phyloP scores from a whole-genome alignment of 1,284 basidiomycete genomes.

The Cryptococcus hybrid region DNA sequence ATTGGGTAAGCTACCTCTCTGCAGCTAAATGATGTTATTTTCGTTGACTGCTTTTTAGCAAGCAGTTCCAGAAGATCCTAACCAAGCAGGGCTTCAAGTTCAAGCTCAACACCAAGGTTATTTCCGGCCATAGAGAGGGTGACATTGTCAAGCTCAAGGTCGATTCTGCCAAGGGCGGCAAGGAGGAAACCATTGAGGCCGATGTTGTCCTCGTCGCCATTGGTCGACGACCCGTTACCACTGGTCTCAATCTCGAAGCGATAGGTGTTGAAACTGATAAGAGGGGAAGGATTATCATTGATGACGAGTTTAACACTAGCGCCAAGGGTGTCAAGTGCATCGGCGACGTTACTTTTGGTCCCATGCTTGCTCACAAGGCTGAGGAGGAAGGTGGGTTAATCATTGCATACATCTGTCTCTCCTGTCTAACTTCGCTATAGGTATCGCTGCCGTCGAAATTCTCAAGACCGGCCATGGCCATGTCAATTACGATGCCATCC shows the following conservation, averaged over 20 bases:
- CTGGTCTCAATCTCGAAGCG: constrained; percentile 85
- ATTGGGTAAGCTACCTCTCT: constrained; percentile 62
- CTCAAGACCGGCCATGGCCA: constrained; percentile 91
- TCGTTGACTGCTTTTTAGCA: constrained; percentile 54
- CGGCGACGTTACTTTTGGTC: constrained; percentile 96
- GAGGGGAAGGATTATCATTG: constrained; percentile 87
- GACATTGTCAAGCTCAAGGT: constrained; percentile 82
- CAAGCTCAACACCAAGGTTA: constrained; percentile 95
- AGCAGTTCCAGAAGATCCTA: constrained; percentile 89
- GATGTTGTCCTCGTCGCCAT: constrained; percentile 95
- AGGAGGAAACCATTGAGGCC: constrained; percentile 85
- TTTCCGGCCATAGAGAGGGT: constrained; percentile 79
- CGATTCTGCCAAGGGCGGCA: constrained; percentile 88
- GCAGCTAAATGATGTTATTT: not conserved
- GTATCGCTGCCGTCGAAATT: constrained; percentile 93
- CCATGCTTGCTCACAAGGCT: constrained; percentile 99
- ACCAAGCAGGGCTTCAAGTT: constrained; percentile 95
- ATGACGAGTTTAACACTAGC: constrained; percentile 94
- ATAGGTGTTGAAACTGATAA: constrained; percentile 90
- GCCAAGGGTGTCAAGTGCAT: constrained; percentile 89
- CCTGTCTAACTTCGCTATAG: constrained; percentile 41
- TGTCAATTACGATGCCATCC: constrained; percentile 95
- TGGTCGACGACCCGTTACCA: constrained; percentile 77
- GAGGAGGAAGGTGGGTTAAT: constrained; percentile 78
- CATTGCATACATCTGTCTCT: constrained; percentile 3